Evolutionary conservation across 352 stramenopile species (phyloP).

Genomic region (Phytophthora megakarya): DNA sequence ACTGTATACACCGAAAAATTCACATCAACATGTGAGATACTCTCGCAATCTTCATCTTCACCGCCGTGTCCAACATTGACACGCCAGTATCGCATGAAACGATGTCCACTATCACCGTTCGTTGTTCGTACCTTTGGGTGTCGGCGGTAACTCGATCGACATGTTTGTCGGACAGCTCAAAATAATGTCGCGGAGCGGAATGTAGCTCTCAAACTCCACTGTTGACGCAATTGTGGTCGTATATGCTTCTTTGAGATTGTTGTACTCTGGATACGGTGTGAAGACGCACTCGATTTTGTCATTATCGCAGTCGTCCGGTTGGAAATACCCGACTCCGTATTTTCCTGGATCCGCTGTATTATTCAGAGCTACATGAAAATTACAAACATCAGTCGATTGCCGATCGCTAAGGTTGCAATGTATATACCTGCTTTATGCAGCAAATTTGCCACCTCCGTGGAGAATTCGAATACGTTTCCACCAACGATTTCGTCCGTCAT

Average conservation of each 20-base stretch:
- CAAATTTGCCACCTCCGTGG: slow-evolving; percentile 66
- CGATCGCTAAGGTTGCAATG: no score
- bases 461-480: slow-evolving; percentile 84
- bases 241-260: slow-evolving; percentile 78
- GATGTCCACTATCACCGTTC: no score
- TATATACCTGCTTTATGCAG: slow-evolving; percentile 32
- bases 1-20: no score
- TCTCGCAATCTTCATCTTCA: background rate
- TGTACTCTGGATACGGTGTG: slow-evolving; percentile 72
- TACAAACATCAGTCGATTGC: slow-evolving; percentile 35
- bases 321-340: slow-evolving; percentile 78
- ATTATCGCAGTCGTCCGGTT: slow-evolving; percentile 71
- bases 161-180: slow-evolving; percentile 51
- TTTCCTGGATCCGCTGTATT: slow-evolving; percentile 61
- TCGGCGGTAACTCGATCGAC: slow-evolving; percentile 35
- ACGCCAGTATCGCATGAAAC: no score
- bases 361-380: slow-evolving; percentile 41
- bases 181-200: slow-evolving; percentile 36
- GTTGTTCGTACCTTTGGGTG: slow-evolving; percentile 40
- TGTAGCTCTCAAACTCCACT: slow-evolving; percentile 47
- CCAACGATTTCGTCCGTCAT: slow-evolving; percentile 73
- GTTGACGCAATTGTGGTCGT: slow-evolving; percentile 64
- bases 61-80: no score
- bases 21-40: slow-evolving; percentile 15
- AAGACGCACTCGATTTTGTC: slow-evolving; percentile 57